phyloP scores from a whole-genome alignment of 805 yeast species.

The Kuraishia borneana region DNA sequence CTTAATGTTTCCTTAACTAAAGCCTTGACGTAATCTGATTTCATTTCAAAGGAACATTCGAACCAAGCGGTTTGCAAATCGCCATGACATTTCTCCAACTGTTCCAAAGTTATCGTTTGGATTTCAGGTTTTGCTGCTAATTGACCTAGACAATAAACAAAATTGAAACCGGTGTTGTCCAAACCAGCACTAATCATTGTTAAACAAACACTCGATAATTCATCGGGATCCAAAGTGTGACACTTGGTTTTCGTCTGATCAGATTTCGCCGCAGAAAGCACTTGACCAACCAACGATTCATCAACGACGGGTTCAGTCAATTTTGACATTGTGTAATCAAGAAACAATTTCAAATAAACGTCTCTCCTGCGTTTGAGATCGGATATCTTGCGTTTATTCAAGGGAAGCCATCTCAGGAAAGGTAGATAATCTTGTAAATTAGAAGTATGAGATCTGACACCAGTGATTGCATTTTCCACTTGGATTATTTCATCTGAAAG shows the following conservation, averaged over 20 bases:
- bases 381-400: constrained; percentile 6
- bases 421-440: constrained; percentile 48
- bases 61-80: constrained; percentile 21
- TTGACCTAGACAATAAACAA: constrained; percentile 51
- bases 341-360: constrained; percentile 31
- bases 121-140: constrained; percentile 30
- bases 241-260: constrained; percentile 5
- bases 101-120: constrained; percentile 31
- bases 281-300: constrained; percentile 1
- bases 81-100: constrained; percentile 24
- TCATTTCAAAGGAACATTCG: constrained; percentile 14
- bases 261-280: neutral
- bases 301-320: neutral
- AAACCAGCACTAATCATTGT: constrained; percentile 76
- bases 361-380: constrained; percentile 32
- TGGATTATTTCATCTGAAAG: constrained; percentile 40
- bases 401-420: constrained; percentile 19
- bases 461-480: constrained; percentile 46
- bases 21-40: constrained; percentile 43
- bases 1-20: constrained; percentile 53
- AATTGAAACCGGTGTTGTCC: constrained; percentile 57
- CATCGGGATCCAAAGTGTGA: constrained; percentile 23
- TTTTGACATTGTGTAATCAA: constrained; percentile 14
- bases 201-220: constrained; percentile 49
- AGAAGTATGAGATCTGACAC: constrained; percentile 45